Evolutionary conservation across 192 early-diverging fungal species (phyloP).

Genomic region (Backusella australiensis): DNA sequence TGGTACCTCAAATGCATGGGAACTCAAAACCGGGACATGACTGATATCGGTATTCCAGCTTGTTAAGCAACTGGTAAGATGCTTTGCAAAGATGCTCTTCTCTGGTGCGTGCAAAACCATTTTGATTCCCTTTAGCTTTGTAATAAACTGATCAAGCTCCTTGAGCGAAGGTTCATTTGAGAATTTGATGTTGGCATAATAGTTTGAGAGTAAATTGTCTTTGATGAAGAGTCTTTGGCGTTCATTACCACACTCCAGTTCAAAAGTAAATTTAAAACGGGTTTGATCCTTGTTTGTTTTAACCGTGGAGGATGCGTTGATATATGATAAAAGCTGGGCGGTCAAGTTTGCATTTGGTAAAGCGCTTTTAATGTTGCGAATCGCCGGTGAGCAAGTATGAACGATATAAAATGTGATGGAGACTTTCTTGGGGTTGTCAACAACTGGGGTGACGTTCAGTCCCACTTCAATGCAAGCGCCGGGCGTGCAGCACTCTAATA

Average conservation of each 20-base stretch:
- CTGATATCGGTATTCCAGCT: constrained; percentile 52
- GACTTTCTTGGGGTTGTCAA: not conserved
- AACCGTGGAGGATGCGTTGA: not conserved
- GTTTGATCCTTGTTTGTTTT: constrained; percentile 10
- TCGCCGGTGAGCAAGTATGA: constrained; percentile 3
- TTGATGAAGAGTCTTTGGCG: not conserved
- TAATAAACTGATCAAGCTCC: constrained; percentile 43
- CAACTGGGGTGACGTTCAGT: constrained; percentile 25
- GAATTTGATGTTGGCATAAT: constrained; percentile 32
- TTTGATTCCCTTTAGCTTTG: constrained; percentile 40
- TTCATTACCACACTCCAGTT: constrained; percentile 15
- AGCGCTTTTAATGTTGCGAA: not conserved
- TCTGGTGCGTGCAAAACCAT: constrained; percentile 48
- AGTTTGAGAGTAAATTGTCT: constrained; percentile 17
- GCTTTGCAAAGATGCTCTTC: constrained; percentile 52
- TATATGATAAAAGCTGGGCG: constrained; percentile 19
- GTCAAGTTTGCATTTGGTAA: constrained; percentile 33
- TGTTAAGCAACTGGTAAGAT: constrained; percentile 49
- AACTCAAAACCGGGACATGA: constrained; percentile 32
- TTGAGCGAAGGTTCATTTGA: constrained; percentile 50
- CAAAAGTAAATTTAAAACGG: constrained; percentile 21
- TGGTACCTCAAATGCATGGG: not conserved
- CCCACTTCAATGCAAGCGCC: constrained; percentile 56
- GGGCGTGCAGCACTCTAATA: constrained; percentile 44
- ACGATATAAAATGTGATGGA: constrained; percentile 21